Evolutionary conservation across 2,329 filamentous ascomycete genomes (phyloP), one percentile per base, ranked within the genome.

Genomic region (Aspergillus eucalypticola): DNA sequence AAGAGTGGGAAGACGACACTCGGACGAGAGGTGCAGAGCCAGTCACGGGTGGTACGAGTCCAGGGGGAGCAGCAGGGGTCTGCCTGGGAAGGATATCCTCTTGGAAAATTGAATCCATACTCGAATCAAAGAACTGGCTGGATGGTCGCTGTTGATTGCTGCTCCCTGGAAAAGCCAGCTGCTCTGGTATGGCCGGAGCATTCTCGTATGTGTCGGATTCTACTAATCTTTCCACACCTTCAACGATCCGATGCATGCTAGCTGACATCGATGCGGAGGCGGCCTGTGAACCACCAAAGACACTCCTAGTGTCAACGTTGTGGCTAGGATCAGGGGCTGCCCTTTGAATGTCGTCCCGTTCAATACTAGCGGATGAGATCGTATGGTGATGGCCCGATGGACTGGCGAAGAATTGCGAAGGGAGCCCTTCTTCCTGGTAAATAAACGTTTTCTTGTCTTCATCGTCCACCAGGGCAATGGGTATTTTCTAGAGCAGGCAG

Each of bases 401-500:
- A 52, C 79, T 83, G 5, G 81, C 74, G 35, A 81, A 76, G 59
- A 82, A 75, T 58, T 83, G 80, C 21, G 80, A 79, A 8, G 82
- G 81, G 15, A 84, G 69, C 15, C 78, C 82, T 48, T 82, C 81
- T 66, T 86, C 83, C 52, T 80, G 77, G 61, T 83, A 85, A 56
- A 81, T 75, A 65, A 86, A 86, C 7, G 74, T 73, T 49, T 75
- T 76, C 62, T 61, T 80, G 60, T 77, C 72, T 51, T 77, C 76
- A 42, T 77, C 74, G 23, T 79, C 78, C 39, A 81, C 76, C 35
- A 84, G 69, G 51, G 77, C 76, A 21, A 84, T 69, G 8, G 83
- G 82, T 15, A 82, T 79, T 71, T 77, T 76, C 65, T 78, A 62
- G 71, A 59, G n/a, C 6, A 32, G 29, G 21, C 29, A n/a, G 25